These are phyloP conservation scores for Arthrobotrys sinensis DNA, from an alignment of 2,329 filamentous ascomycete species.

Conservation along the genomic window DNA sequence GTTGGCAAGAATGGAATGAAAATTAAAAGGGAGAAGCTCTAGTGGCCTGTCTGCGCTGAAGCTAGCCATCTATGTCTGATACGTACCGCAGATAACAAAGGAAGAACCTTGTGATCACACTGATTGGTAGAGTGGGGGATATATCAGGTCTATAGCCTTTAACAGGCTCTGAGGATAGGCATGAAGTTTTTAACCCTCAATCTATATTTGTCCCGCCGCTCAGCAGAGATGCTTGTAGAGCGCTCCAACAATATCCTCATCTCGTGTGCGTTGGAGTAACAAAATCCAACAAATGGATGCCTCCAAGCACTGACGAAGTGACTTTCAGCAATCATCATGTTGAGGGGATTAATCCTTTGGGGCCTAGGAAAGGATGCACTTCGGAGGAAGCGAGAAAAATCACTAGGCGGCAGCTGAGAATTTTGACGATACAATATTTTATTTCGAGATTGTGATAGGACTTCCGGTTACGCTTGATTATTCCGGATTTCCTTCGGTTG, in stretches of 20 bases:
- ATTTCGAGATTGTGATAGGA: background rate
- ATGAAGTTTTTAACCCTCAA: too few species aligned
- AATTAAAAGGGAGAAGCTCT: background rate
- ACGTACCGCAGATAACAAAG: too few species aligned
- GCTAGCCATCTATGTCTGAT: too few species aligned
- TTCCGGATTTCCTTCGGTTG: too few species aligned
- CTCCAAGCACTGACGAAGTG: background rate
- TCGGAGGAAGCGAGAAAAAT: background rate
- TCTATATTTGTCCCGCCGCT: too few species aligned
- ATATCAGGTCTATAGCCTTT: too few species aligned
- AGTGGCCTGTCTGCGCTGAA: too few species aligned
- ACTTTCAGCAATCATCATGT: background rate
- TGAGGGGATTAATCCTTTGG: constrained; percentile 1
- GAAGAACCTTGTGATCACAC: too few species aligned
- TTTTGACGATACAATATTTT: background rate
- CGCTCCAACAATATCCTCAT: background rate
- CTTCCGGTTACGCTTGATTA: too few species aligned
- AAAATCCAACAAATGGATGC: constrained; percentile 33
- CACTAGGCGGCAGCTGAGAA: background rate
- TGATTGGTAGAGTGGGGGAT: too few species aligned
- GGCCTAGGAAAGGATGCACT: constrained; percentile 14
- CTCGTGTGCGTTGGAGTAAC: background rate
- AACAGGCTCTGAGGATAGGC: too few species aligned
- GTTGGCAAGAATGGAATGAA: background rate
- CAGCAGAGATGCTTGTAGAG: too few species aligned